phyloP scores from a whole-genome alignment of 768 basidiomycete genomes.

The Mrakia blollopis region DNA sequence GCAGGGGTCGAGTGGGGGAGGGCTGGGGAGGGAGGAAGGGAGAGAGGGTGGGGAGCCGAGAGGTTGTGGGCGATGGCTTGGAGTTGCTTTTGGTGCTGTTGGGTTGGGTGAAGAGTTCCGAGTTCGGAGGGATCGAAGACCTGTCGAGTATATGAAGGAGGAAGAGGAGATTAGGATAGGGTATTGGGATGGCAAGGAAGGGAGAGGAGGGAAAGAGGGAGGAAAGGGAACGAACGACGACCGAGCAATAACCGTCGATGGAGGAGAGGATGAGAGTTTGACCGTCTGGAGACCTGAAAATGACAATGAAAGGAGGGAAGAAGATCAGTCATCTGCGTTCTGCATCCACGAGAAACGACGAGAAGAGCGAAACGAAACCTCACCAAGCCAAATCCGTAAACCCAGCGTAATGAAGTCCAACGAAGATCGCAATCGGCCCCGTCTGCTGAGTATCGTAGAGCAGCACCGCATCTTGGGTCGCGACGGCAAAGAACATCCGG shows the following conservation, averaged over 20 bases:
- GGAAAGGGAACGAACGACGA: slow-evolving; percentile 61
- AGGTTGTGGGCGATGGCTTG: slow-evolving; percentile 85
- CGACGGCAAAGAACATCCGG: slow-evolving; percentile 88
- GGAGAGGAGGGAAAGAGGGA: background rate
- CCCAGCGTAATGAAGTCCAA: slow-evolving; percentile 92
- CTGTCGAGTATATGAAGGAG: background rate
- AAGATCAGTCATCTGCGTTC: slow-evolving; percentile 3
- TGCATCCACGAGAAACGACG: background rate
- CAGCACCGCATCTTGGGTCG: slow-evolving; percentile 90
- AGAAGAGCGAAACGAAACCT: slow-evolving; percentile 42
- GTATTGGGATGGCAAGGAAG: background rate
- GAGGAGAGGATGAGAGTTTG: slow-evolving; percentile 86
- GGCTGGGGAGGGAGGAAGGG: slow-evolving; percentile 42
- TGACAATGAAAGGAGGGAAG: background rate
- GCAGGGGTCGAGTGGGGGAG: slow-evolving; percentile 34
- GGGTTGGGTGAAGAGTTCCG: slow-evolving; percentile 76
- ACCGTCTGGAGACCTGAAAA: slow-evolving; percentile 84
- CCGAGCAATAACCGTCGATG: slow-evolving; percentile 94
- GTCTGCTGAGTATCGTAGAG: slow-evolving; percentile 97
- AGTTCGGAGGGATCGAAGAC: slow-evolving; percentile 75
- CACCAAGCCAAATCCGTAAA: slow-evolving; percentile 97
- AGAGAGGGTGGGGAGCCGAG: slow-evolving; percentile 57
- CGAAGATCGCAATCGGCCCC: slow-evolving; percentile 81
- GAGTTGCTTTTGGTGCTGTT: slow-evolving; percentile 83
- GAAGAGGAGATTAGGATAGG: background rate